phyloP scores from a whole-genome alignment of 2,329 filamentous ascomycete species.

The Exophiala mesophila region DNA sequence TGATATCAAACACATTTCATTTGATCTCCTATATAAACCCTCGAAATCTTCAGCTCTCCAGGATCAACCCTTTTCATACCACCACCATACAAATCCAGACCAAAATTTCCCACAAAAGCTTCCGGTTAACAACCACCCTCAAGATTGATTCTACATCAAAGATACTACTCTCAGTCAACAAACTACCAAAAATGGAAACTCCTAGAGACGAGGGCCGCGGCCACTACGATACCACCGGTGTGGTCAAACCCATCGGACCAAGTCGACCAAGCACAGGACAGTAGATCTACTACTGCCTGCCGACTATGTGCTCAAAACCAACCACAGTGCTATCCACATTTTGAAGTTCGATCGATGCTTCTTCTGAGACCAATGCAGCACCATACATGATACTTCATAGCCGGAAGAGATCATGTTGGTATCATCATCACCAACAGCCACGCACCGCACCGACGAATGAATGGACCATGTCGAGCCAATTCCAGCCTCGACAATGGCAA shows the following conservation, averaged over 20 bases:
- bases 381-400: too few relatives aligned
- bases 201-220: constrained; percentile 25
- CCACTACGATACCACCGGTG: constrained; percentile 26
- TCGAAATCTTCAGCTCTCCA: not conserved
- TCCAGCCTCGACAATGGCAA: too few relatives aligned
- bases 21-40: not conserved
- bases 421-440: too few relatives aligned
- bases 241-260: constrained; percentile 25
- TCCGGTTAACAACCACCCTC: not conserved
- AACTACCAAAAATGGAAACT: constrained; percentile 10
- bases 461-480: too few relatives aligned
- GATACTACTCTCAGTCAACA: not conserved
- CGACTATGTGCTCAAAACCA: too few relatives aligned
- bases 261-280: constrained; percentile 11
- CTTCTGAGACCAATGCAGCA: too few relatives aligned
- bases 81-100: not conserved
- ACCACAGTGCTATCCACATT: too few relatives aligned
- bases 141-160: not conserved
- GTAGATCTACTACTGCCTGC: too few relatives aligned
- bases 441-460: too few relatives aligned
- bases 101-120: not conserved
- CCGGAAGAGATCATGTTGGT: too few relatives aligned
- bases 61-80: not conserved
- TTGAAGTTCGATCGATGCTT: too few relatives aligned
- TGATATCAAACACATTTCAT: too few relatives aligned